A percentile compares a stretch with the other conserved stretches of the same genome.
Evolutionary conservation across 495 filamentous ascomycete genomes (phyloP).

Genomic region (Penicillium salamii): DNA sequence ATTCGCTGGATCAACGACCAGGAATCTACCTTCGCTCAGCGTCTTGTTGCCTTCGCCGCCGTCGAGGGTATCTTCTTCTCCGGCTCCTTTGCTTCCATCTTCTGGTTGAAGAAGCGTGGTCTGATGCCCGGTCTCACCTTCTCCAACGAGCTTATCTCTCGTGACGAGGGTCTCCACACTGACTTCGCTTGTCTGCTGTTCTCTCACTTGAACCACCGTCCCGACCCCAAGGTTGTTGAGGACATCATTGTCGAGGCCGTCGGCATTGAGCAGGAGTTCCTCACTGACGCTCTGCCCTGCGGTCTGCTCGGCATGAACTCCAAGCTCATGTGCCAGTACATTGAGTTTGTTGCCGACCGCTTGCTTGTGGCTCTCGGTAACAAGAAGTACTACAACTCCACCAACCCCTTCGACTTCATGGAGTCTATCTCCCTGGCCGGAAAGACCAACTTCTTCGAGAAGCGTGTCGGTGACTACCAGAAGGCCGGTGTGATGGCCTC

Average conservation of each 20-base stretch:
- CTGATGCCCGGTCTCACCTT: conserved; percentile 98
- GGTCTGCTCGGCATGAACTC: conserved; percentile 96
- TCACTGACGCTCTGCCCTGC: conserved; percentile 90
- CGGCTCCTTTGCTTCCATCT: conserved; percentile 98
- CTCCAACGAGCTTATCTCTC: conserved; percentile 99
- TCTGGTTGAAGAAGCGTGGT: conserved; percentile 99
- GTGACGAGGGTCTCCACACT: conserved; percentile 98
- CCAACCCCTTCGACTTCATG: conserved; percentile 99
- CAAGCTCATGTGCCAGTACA: conserved; percentile 97
- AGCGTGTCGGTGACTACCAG: conserved; percentile 98
- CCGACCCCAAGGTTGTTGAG: conserved; percentile 73
- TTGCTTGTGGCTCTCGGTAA: conserved; percentile 90
- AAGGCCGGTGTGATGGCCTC: conserved; percentile 98
- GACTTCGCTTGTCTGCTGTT: conserved; percentile 98
- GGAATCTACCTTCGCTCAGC: conserved; percentile 89
- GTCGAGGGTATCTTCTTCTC: conserved; percentile 99
- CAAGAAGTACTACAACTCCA: conserved; percentile 83
- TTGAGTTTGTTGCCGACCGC: conserved; percentile 97
- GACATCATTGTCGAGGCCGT: conserved; percentile 94
- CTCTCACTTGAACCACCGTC: conserved; percentile 90
- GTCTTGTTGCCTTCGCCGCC: conserved; percentile 94
- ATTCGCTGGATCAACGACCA: conserved; percentile 91
- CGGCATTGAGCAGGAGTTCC: conserved; percentile 93
- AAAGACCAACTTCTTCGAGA: conserved; percentile 99
- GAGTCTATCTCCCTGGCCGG: conserved; percentile 97